Evolutionary conservation across 1,284 basidiomycete genomes (phyloP).

Genomic region (Inonotus hispidus): DNA sequence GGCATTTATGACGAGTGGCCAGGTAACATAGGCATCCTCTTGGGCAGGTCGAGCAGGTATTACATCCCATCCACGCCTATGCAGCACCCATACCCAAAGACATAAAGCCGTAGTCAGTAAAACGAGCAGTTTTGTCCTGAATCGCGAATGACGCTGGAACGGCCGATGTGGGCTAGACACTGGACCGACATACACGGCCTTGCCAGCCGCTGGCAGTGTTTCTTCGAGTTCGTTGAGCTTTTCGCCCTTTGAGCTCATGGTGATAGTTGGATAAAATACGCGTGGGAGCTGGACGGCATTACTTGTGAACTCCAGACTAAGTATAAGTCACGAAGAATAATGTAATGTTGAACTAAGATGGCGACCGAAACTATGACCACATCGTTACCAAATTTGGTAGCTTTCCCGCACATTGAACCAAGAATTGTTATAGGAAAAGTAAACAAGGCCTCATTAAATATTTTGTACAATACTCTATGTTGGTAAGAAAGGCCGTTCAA

Average conservation of each 20-base stretch:
- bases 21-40: conserved; percentile 8
- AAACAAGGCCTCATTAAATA: neutral
- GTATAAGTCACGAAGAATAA: neutral
- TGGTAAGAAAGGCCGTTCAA: neutral
- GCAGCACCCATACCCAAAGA: conserved; percentile 9
- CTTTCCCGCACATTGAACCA: too few species aligned
- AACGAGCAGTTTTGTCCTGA: neutral
- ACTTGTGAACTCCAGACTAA: neutral
- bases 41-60: conserved; percentile 3
- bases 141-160: neutral
- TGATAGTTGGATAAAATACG: neutral
- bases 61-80: neutral
- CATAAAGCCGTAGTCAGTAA: conserved; percentile 1
- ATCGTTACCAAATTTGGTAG: neutral
- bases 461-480: neutral
- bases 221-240: neutral
- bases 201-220: neutral
- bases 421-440: neutral
- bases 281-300: neutral
- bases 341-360: neutral
- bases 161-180: neutral
- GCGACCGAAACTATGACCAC: neutral
- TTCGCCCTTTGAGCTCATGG: conserved; percentile 5
- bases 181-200: neutral
- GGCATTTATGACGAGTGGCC: conserved; percentile 5